phyloP scores from a whole-genome alignment of 768 basidiomycete genomes.

The Boletus vermiculosoides region DNA sequence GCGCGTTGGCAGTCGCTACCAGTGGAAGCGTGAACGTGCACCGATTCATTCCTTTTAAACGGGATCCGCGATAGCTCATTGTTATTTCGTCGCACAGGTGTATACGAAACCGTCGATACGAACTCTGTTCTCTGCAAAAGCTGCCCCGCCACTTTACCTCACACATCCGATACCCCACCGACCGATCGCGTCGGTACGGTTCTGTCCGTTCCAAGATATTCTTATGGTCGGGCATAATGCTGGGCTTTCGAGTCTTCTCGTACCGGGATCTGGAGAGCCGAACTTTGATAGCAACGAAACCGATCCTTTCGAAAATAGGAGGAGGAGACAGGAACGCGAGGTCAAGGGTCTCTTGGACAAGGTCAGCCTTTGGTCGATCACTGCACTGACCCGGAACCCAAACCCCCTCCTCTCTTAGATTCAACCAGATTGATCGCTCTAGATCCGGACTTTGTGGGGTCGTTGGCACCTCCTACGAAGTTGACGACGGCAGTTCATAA shows the following conservation, averaged over 20 bases:
- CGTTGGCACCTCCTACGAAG: conserved; percentile 59
- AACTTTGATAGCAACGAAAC: conserved; percentile 94
- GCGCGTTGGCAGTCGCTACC: conserved; percentile 75
- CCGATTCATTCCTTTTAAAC: not conserved
- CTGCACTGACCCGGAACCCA: too few species aligned
- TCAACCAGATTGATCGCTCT: conserved; percentile 89
- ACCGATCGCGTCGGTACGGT: conserved; percentile 73
- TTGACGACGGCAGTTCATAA: conserved; percentile 51
- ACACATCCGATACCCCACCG: conserved; percentile 82
- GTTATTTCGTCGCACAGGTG: conserved; percentile 44
- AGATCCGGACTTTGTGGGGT: conserved; percentile 74
- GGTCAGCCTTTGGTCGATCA: conserved; percentile 37
- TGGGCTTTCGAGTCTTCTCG: conserved; percentile 82
- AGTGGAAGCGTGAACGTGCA: conserved; percentile 83
- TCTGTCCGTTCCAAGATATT: conserved; percentile 86
- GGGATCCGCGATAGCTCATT: not conserved
- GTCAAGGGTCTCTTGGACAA: conserved; percentile 90
- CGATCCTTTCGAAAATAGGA: conserved; percentile 90
- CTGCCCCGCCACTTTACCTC: conserved; percentile 79
- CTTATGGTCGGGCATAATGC: conserved; percentile 74
- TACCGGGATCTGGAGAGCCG: conserved; percentile 91
- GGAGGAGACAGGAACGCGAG: conserved; percentile 82
- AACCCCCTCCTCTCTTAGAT: conserved; percentile 60
- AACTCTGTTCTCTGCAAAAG: conserved; percentile 44
- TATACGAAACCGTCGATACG: conserved; percentile 72